Conservation (phyloP, 192 early-diverging fungal genomes). For the Allomyces arbusculus region DNA sequence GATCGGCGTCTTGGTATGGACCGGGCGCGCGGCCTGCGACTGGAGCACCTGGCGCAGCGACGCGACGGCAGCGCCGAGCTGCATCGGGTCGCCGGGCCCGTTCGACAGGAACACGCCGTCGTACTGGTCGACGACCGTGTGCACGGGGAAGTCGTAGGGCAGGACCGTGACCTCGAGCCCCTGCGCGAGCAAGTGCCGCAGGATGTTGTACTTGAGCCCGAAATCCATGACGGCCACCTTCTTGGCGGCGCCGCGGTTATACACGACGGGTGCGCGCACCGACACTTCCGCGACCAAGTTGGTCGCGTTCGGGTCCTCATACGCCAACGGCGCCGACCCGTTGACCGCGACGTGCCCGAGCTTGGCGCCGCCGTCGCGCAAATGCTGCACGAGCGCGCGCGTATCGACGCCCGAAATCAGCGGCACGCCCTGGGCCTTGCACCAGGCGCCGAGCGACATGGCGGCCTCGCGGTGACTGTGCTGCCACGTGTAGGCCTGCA, state of each 20-base stretch:
- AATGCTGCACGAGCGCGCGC: constrained; percentile 61
- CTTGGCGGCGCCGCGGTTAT: constrained; percentile 57
- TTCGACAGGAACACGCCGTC: constrained; percentile 88
- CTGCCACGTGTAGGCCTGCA: constrained; percentile 73
- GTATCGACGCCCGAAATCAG: constrained; percentile 85
- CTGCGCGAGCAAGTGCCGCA: constrained; percentile 56
- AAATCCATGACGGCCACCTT: constrained; percentile 69
- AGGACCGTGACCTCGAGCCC: constrained; percentile 71
- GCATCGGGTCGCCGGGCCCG: constrained; percentile 67
- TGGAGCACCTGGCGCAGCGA: constrained; percentile 40
- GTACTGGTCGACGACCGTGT: constrained; percentile 30
- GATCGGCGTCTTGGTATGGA: constrained; percentile 52
- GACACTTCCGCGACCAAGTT: constrained; percentile 68
- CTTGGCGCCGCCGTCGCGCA: constrained; percentile 70
- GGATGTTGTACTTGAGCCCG: constrained; percentile 84
- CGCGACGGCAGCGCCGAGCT: constrained; percentile 40
- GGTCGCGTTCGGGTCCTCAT: constrained; percentile 43
- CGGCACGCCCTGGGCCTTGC: constrained; percentile 55
- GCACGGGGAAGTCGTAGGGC: constrained; percentile 67
- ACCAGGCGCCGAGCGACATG: constrained; percentile 78
- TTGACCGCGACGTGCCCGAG: constrained; percentile 56
- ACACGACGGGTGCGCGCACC: constrained; percentile 39
- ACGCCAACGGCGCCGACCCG: constrained; percentile 22
- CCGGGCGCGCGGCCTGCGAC: constrained; percentile 8
- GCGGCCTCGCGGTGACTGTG: constrained; percentile 90